These are phyloP conservation scores for Halenospora varia DNA, from an alignment of 495 filamentous ascomycete species.

Conservation along the genomic window DNA sequence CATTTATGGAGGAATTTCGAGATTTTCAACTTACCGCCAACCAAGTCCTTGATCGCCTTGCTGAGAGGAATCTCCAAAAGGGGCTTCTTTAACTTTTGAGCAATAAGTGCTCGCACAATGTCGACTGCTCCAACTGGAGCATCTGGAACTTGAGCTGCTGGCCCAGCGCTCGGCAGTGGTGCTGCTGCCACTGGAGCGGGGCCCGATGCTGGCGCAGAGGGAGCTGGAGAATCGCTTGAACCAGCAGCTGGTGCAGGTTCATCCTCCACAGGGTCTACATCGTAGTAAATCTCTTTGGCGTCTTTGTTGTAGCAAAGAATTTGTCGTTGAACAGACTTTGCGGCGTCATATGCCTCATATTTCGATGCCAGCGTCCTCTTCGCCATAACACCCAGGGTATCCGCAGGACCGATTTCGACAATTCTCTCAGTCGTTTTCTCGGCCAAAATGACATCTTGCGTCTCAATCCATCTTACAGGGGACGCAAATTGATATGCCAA, in stretches of 20 bases:
- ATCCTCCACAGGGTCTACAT: slow-evolving; percentile 92
- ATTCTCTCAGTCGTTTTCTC: slow-evolving; percentile 95
- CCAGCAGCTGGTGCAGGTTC: slow-evolving; percentile 62
- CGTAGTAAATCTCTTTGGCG: slow-evolving; percentile 98
- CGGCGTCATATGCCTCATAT: slow-evolving; percentile 98
- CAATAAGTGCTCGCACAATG: slow-evolving; percentile 83
- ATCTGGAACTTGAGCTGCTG: slow-evolving; percentile 85
- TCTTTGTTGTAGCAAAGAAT: slow-evolving; percentile 99
- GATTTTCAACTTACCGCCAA: slow-evolving; percentile 71
- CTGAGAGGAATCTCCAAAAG: slow-evolving; percentile 83
- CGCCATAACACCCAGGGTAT: slow-evolving; percentile 98
- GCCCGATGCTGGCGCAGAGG: slow-evolving; percentile 38
- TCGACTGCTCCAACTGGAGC: slow-evolving; percentile 82
- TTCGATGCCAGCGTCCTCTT: slow-evolving; percentile 93
- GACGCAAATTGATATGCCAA: slow-evolving; percentile 99
- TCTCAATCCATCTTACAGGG: slow-evolving; percentile 98
- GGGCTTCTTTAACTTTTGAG: slow-evolving; percentile 98
- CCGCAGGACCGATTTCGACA: slow-evolving; percentile 94
- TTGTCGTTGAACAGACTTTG: slow-evolving; percentile 89
- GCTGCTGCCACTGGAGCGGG: slow-evolving; percentile 49
- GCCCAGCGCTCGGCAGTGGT: slow-evolving; percentile 69
- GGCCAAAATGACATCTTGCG: slow-evolving; percentile 96
- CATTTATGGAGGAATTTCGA: not conserved
- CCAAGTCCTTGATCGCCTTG: slow-evolving; percentile 98
- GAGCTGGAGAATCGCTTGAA: slow-evolving; percentile 28